Evolutionary conservation across 306 rosid genomes (phyloP), one percentile per base, ranked within the genome.

Genomic region (Begonia loranthoides): DNA sequence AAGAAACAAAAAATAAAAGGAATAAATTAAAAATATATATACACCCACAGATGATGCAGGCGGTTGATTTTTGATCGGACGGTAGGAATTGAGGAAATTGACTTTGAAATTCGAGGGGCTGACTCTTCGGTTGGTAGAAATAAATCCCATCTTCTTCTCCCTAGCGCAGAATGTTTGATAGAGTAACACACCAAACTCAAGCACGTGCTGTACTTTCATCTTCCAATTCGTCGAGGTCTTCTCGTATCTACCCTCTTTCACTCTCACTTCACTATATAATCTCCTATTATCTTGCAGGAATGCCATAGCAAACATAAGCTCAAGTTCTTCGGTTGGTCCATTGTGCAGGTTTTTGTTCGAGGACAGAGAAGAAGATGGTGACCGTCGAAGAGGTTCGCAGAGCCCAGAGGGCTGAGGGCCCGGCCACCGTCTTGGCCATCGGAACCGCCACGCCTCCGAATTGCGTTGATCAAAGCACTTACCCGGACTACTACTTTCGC

Each of bases 101-200:
- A n/a, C n/a, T n/a, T n/a, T n/a, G n/a, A n/a, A n/a, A n/a, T n/a
- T n/a, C n/a, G n/a, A n/a, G n/a, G n/a, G n/a, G n/a, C n/a, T n/a
- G n/a, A n/a, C n/a, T n/a, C n/a, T n/a, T n/a, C n/a, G n/a, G n/a
- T n/a, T n/a, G n/a, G n/a, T n/a, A n/a, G n/a, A n/a, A n/a, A n/a
- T n/a, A n/a, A n/a, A n/a, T n/a, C n/a, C n/a, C n/a, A n/a, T n/a
- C n/a, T n/a, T n/a, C n/a, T n/a, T n/a, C n/a, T n/a, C n/a, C n/a
- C n/a, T n/a, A 56, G 69, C 0, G 80, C 80, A 1, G 80, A 76
- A 13, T 82, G 87, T 61, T 76, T 1, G 94, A 84, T 2, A 80
- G 90, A 87, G 90, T 87, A 2, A 84, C 78, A 6, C 28, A 41
- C 45, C 45, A 41, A 41, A 41, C 45, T 41, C 11, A 2, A 41